A percentile compares a stretch with the other conserved stretches of the same genome.
Conservation (phyloP, 306 rosid genomes). For the Geum urbanum region DNA sequence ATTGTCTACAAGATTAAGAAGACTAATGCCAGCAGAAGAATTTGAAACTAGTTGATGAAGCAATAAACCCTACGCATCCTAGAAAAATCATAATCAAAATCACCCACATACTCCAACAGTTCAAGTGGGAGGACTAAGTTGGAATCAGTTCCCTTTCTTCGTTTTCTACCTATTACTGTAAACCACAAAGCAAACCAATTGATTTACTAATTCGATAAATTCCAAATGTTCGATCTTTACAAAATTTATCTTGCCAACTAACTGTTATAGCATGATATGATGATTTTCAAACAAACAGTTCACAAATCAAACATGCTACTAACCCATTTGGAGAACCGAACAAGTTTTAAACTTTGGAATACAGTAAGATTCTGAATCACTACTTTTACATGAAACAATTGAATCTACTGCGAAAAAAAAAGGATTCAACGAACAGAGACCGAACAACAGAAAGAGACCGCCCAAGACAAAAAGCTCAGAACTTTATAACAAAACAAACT, state of each 20-base stretch:
- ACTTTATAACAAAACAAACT: conserved; percentile 22
- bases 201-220: conserved; percentile 17
- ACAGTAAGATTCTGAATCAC: conserved; percentile 14
- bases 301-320: conserved; percentile 20
- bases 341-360: background rate
- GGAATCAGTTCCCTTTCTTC: conserved; percentile 2
- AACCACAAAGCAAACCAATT: background rate
- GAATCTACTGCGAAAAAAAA: conserved; percentile 4
- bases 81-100: conserved; percentile 1
- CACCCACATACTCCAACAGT: conserved; percentile 4
- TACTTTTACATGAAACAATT: conserved; percentile 6
- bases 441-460: conserved; percentile 8
- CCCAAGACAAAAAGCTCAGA: background rate
- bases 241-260: background rate
- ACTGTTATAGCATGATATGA: background rate
- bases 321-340: conserved; percentile 10
- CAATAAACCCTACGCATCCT: background rate
- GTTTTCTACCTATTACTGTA: background rate
- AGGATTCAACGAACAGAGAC: conserved; percentile 11
- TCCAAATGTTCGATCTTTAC: conserved; percentile 17
- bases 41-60: background rate
- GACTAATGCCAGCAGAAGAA: background rate
- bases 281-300: conserved; percentile 11
- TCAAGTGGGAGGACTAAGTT: background rate
- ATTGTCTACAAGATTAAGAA: background rate